These are phyloP conservation scores for Kwoniella botswanensis DNA, from an alignment of 768 basidiomycete species.

Conservation along the genomic window DNA sequence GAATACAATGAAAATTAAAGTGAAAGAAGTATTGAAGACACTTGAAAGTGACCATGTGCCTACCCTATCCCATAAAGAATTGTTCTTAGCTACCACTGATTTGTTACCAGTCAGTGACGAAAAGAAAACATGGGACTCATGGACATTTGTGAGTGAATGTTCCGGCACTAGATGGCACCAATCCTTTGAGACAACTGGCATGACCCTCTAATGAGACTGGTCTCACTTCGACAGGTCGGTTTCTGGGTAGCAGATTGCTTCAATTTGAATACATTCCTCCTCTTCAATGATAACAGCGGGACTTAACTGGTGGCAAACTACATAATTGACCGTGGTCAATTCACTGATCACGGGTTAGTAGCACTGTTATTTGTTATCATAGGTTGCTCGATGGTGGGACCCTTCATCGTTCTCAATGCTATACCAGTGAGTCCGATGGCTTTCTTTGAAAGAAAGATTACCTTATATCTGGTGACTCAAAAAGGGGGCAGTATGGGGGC, in stretches of 20 bases:
- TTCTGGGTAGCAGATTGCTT: slow-evolving; percentile 81
- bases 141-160: slow-evolving; percentile 70
- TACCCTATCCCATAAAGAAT: slow-evolving; percentile 64
- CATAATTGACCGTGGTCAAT: too few relatives aligned
- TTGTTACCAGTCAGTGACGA: slow-evolving; percentile 70
- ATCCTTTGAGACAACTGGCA: neutral
- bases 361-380: slow-evolving; percentile 73
- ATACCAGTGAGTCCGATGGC: slow-evolving; percentile 59
- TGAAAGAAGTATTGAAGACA: slow-evolving; percentile 32
- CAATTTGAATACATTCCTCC: slow-evolving; percentile 57
- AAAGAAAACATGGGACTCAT: slow-evolving; percentile 69
- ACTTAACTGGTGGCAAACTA: slow-evolving; percentile 46
- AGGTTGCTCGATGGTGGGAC: slow-evolving; percentile 65
- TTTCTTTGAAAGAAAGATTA: too few relatives aligned
- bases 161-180: slow-evolving; percentile 30
- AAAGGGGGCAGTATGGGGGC: slow-evolving; percentile 71
- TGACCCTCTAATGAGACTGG: neutral
- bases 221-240: slow-evolving; percentile 21
- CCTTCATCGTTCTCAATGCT: slow-evolving; percentile 77
- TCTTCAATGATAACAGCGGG: slow-evolving; percentile 52
- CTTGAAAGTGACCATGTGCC: slow-evolving; percentile 66
- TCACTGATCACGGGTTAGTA: neutral
- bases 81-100: slow-evolving; percentile 72
- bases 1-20: neutral
- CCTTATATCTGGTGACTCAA: neutral